A percentile compares a stretch with the other conserved stretches of the same genome.
Conservation (phyloP, 108 stramenopile genomes). For the Epithemia pelagica region DNA sequence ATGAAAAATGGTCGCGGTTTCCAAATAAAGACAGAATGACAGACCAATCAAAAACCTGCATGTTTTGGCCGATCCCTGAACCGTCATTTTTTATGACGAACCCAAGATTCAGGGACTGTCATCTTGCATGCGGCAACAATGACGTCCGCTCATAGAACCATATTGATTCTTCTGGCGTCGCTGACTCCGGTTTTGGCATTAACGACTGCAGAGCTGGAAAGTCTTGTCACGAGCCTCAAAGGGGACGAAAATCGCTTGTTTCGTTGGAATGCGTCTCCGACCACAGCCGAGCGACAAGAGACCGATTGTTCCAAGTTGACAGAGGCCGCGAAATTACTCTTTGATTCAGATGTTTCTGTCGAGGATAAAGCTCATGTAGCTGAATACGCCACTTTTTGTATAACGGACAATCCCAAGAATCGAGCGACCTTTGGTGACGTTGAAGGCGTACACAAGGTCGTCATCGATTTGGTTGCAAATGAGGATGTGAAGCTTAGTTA, state of each 20-base stretch:
- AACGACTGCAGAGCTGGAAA: conserved; percentile 2
- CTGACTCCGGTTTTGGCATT: not conserved
- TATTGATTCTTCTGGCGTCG: not conserved
- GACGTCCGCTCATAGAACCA: not conserved
- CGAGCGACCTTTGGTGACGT: not conserved
- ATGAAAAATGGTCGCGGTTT: no score
- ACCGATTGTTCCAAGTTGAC: conserved; percentile 5
- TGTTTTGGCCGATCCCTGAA: no score
- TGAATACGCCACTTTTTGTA: conserved; percentile 14
- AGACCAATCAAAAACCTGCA: no score
- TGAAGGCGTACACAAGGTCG: conserved; percentile 2
- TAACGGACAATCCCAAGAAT: conserved; percentile 12
- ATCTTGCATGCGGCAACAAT: no score
- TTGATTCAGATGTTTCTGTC: not conserved
- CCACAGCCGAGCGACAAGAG: conserved; percentile 10
- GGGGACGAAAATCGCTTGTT: conserved; percentile 16
- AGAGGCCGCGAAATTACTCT: not conserved
- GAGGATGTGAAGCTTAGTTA: not conserved
- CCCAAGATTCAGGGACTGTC: no score
- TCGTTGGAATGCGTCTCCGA: conserved; percentile 12
- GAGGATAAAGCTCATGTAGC: conserved; percentile 1
- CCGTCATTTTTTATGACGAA: no score
- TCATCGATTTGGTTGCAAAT: conserved; percentile 4
- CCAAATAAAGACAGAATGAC: no score
- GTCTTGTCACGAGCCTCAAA: conserved; percentile 7